phyloP scores from a whole-genome alignment of 345 rosid species.

The Dovyalis caffra region DNA sequence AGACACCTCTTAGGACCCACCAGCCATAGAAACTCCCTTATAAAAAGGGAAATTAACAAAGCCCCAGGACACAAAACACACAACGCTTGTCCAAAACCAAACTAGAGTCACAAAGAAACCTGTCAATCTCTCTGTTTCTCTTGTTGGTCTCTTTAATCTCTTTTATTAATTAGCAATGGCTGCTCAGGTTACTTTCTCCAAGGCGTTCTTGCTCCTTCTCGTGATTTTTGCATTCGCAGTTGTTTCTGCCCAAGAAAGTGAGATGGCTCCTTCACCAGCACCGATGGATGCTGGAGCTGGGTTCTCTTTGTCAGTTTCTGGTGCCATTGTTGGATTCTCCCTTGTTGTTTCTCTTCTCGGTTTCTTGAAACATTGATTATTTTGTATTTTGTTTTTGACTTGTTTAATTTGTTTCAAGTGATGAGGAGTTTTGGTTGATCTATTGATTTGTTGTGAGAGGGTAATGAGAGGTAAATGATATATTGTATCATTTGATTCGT shows the following conservation, averaged over 20 bases:
- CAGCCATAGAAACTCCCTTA: neutral
- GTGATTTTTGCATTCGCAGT: conserved; percentile 7
- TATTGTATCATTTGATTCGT: too few species aligned
- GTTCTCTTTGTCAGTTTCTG: conserved; percentile 27
- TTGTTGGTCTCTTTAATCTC: neutral
- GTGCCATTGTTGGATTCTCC: conserved; percentile 18
- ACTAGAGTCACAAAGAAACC: too few species aligned
- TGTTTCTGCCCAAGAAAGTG: conserved; percentile 36
- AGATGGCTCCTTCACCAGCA: conserved; percentile 31
- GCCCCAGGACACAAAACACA: neutral
- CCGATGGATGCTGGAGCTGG: conserved; percentile 38
- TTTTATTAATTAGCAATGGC: conserved; percentile 19
- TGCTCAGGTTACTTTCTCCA: conserved; percentile 17
- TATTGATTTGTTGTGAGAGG: too few species aligned
- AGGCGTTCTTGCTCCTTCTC: conserved; percentile 14
- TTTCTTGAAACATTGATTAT: conserved; percentile 21
- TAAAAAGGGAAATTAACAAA: neutral
- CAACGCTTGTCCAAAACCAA: neutral
- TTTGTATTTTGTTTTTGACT: too few species aligned
- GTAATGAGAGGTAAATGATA: too few species aligned
- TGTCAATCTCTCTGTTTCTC: neutral
- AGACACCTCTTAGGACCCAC: neutral
- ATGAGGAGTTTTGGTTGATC: neutral
- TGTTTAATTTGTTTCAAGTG: neutral
- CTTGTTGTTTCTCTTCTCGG: conserved; percentile 30